These are phyloP conservation scores for Huntiella abstrusa DNA, from an alignment of 2,329 filamentous ascomycete species.

Conservation along the genomic window DNA sequence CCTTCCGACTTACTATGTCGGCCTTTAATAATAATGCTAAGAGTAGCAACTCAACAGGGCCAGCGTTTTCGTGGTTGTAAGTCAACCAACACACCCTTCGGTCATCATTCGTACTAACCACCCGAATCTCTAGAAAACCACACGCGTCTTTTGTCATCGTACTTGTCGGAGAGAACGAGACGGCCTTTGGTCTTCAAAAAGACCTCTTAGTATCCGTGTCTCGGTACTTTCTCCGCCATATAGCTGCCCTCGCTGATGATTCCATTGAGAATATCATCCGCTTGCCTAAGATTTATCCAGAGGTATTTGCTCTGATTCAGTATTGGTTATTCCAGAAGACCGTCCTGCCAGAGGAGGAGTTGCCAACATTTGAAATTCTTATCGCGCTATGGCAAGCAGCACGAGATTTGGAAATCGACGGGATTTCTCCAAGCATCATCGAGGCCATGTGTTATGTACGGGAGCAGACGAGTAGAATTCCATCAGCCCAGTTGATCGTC, in stretches of 20 bases:
- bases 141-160: slow-evolving; percentile 37
- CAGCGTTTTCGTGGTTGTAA: slow-evolving; percentile 13
- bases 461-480: slow-evolving; percentile 33
- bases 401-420: slow-evolving; percentile 30
- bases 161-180: slow-evolving; percentile 31
- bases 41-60: background rate
- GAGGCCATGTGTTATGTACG: slow-evolving; percentile 39
- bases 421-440: slow-evolving; percentile 36
- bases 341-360: slow-evolving; percentile 24
- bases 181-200: slow-evolving; percentile 38
- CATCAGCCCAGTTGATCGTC: slow-evolving; percentile 37
- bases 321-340: slow-evolving; percentile 33
- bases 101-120: background rate
- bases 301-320: slow-evolving; percentile 37
- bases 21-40: slow-evolving; percentile 4
- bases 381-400: slow-evolving; percentile 39
- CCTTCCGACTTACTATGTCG: slow-evolving; percentile 1
- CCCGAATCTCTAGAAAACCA: slow-evolving; percentile 19
- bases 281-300: slow-evolving; percentile 27
- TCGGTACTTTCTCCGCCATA: slow-evolving; percentile 27
- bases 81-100: background rate
- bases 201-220: slow-evolving; percentile 37
- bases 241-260: slow-evolving; percentile 20
- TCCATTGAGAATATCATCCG: slow-evolving; percentile 31
- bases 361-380: slow-evolving; percentile 34